Evolutionary conservation across 306 rosid genomes (phyloP).

Genomic region (Fragaria iinumae): DNA sequence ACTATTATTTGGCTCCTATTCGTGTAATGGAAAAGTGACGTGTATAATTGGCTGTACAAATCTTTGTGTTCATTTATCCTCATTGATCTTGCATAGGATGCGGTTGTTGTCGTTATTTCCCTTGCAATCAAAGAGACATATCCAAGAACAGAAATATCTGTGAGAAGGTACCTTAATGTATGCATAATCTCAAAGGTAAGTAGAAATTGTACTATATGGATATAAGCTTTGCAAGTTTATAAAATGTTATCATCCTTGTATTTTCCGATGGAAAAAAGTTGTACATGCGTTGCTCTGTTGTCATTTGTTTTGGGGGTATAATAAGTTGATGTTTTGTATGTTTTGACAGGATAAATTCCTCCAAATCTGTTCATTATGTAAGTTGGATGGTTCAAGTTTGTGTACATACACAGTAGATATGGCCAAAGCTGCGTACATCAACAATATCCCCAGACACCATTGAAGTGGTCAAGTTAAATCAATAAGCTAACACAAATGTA

Average conservation of each 20-base stretch:
- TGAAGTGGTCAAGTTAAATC: background rate
- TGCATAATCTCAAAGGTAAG: constrained; percentile 26
- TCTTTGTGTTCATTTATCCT: background rate
- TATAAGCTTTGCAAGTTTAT: background rate
- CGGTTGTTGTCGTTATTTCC: constrained; percentile 62
- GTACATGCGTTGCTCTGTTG: background rate
- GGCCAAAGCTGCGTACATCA: background rate
- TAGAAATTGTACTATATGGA: background rate
- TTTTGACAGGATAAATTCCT: background rate
- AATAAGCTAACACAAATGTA: background rate
- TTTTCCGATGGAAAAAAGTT: background rate
- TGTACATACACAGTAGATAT: background rate
- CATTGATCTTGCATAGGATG: constrained; percentile 49
- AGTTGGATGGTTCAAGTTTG: background rate
- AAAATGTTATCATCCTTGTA: background rate
- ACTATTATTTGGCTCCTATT: background rate
- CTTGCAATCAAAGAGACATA: constrained; percentile 33
- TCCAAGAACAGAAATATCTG: constrained; percentile 43
- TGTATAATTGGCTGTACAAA: background rate
- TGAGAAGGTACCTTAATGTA: constrained; percentile 34
- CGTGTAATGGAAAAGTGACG: background rate
- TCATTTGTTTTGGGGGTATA: background rate
- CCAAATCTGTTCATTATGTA: background rate
- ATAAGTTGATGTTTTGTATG: background rate
- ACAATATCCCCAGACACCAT: background rate